phyloP scores from a whole-genome alignment of 805 yeast genomes.

The Nakazawaea populi region DNA sequence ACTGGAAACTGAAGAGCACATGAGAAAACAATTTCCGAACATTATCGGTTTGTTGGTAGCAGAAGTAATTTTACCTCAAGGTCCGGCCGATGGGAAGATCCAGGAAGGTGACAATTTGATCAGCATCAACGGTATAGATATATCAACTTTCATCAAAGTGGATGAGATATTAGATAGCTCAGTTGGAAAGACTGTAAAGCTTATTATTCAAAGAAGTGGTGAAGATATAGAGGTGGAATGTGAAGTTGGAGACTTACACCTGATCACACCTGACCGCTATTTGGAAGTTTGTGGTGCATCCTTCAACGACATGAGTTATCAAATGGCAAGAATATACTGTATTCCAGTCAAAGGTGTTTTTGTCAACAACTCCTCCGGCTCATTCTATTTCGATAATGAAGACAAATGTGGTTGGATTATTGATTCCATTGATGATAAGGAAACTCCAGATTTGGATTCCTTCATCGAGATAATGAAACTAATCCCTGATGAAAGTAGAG shows the following conservation, averaged over 20 bases:
- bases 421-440: constrained; percentile 69
- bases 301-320: constrained; percentile 81
- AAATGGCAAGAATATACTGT: constrained; percentile 79
- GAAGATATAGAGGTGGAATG: constrained; percentile 43
- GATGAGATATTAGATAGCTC: constrained; percentile 75
- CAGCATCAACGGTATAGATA: constrained; percentile 58
- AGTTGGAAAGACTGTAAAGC: constrained; percentile 51
- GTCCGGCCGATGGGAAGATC: constrained; percentile 70
- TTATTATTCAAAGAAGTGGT: constrained; percentile 74
- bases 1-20: constrained; percentile 61
- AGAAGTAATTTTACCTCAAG: constrained; percentile 73
- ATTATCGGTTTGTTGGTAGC: constrained; percentile 81
- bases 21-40: constrained; percentile 65
- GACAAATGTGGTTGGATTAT: constrained; percentile 77
- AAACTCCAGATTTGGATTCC: constrained; percentile 67
- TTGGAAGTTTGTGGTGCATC: constrained; percentile 84
- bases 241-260: constrained; percentile 68
- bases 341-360: constrained; percentile 84
- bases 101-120: constrained; percentile 84
- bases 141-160: constrained; percentile 70
- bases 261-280: constrained; percentile 76
- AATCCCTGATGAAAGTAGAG: constrained; percentile 72
- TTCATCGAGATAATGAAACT: constrained; percentile 72
- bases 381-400: constrained; percentile 54
- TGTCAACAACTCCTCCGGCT: constrained; percentile 70